A percentile compares a stretch with the other conserved stretches of the same genome.
phyloP scores from a whole-genome alignment of 2,329 filamentous ascomycete species.

The Penicillium sp. region DNA sequence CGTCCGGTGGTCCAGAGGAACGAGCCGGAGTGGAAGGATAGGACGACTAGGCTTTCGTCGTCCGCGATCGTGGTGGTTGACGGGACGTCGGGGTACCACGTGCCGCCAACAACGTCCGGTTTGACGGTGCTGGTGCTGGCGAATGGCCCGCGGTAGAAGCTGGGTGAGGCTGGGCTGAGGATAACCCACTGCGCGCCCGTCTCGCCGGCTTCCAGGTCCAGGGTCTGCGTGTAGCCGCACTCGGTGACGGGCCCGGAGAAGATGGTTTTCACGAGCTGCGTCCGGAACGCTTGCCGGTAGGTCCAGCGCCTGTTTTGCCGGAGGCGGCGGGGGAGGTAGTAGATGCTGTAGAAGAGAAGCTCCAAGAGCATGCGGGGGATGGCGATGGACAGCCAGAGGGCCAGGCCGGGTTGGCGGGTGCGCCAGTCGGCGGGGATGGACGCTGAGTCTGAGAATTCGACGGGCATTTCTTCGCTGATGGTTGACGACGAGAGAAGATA shows the following conservation, averaged over 20 bases:
- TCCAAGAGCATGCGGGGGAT: neutral
- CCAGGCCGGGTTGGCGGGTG: conserved; percentile 6
- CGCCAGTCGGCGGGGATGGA: conserved; percentile 5
- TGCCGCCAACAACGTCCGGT: conserved; percentile 3
- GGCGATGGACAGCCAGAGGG: neutral
- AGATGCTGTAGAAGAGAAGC: conserved; percentile 4
- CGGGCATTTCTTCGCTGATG: neutral
- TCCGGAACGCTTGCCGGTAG: conserved; percentile 1
- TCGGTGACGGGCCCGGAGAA: neutral
- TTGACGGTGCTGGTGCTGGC: neutral
- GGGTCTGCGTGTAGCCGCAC: neutral
- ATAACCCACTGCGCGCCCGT: neutral
- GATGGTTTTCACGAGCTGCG: neutral
- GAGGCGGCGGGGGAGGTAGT: neutral
- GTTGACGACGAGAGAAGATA: neutral
- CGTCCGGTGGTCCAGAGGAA: no score
- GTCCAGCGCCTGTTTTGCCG: conserved; percentile 8
- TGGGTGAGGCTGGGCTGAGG: neutral
- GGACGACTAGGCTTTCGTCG: no score
- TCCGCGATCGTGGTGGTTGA: neutral
- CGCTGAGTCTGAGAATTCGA: neutral
- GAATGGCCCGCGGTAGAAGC: neutral
- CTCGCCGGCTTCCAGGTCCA: neutral
- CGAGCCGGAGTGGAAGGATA: no score
- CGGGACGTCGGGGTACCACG: conserved; percentile 7